These are phyloP conservation scores for Monilinia vaccinii-corymbosi DNA, from an alignment of 2,329 filamentous ascomycete species.

Conservation along the genomic window DNA sequence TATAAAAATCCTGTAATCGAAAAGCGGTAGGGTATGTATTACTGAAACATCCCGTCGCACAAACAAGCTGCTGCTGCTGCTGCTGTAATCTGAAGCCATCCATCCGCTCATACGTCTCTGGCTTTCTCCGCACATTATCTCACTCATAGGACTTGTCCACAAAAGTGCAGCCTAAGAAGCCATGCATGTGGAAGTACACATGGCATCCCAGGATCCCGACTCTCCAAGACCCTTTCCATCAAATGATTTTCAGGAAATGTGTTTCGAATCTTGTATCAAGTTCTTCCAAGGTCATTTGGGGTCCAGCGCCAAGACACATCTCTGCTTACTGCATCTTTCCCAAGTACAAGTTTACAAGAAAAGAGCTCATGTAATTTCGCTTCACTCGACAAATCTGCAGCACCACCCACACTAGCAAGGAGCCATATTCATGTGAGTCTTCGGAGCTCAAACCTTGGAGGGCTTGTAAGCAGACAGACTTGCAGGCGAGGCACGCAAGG, in stretches of 20 bases:
- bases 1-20: background rate
- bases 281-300: background rate
- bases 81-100: background rate
- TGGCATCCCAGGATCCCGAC: background rate
- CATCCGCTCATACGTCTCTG: background rate
- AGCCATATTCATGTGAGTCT: background rate
- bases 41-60: background rate
- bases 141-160: background rate
- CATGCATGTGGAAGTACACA: background rate
- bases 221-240: background rate
- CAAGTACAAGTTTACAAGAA: background rate
- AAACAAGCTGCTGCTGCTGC: background rate
- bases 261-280: background rate
- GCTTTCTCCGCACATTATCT: background rate
- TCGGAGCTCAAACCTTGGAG: constrained; percentile 1
- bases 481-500: background rate
- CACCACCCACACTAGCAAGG: background rate
- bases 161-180: background rate
- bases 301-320: background rate
- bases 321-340: background rate
- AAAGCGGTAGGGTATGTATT: background rate
- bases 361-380: background rate
- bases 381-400: background rate
- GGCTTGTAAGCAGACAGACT: background rate
- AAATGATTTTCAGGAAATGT: background rate